Conservation (phyloP, 768 basidiomycete species). For the Paxillus rubicundulus region DNA sequence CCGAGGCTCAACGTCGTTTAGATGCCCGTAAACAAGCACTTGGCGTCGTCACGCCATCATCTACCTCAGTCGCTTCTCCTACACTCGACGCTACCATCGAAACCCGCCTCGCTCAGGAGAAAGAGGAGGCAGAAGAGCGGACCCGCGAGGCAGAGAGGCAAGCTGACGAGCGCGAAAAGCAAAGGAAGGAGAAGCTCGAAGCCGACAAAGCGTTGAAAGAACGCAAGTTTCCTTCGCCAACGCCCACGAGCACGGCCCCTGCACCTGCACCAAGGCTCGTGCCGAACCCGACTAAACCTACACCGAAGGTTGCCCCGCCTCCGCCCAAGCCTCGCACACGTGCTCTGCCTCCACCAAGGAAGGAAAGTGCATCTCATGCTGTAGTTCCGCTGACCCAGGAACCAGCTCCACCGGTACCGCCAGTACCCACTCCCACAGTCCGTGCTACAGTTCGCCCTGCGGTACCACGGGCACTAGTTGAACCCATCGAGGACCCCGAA, state of each 20-base stretch:
- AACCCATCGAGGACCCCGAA: conserved; percentile 66
- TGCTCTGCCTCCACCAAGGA: conserved; percentile 30
- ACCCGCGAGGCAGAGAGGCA: conserved; percentile 73
- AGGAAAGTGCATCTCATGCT: conserved; percentile 9
- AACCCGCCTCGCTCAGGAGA: conserved; percentile 81
- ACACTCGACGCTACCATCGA: conserved; percentile 78
- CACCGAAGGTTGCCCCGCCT: conserved; percentile 30
- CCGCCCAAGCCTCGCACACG: conserved; percentile 9
- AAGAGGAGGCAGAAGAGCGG: conserved; percentile 89
- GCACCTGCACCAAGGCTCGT: conserved; percentile 36
- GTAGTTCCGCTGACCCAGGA: conserved; percentile 25
- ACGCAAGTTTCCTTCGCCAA: conserved; percentile 38
- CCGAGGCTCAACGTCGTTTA: conserved; percentile 78
- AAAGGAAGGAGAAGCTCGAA: conserved; percentile 71
- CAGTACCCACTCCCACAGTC: conserved; percentile 22
- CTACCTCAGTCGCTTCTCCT: conserved; percentile 38
- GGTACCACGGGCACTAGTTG: conserved; percentile 44
- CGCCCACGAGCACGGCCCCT: conserved; percentile 44
- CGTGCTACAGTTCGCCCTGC: conserved; percentile 38
- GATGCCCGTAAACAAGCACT: conserved; percentile 86
- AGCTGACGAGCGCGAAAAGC: conserved; percentile 73
- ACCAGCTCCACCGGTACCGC: conserved; percentile 23
- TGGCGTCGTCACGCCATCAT: conserved; percentile 56
- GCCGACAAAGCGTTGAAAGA: conserved; percentile 66
- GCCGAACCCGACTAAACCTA: background rate